Evolutionary conservation across 2,329 filamentous ascomycete species (phyloP), one percentile per base, ranked within the genome.

Genomic region (Xylariaceae sp.): DNA sequence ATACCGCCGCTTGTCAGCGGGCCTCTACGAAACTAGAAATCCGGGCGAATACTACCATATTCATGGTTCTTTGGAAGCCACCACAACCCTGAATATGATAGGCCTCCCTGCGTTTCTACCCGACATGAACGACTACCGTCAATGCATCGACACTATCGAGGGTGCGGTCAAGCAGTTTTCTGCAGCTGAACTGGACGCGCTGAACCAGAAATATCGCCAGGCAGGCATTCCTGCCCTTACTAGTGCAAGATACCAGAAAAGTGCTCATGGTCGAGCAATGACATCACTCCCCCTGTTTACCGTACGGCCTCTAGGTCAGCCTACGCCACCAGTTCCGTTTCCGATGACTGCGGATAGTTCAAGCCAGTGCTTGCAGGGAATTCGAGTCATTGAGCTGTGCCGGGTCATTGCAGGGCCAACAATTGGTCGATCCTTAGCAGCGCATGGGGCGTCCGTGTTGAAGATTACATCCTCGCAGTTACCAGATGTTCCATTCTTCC

Each of bases 381-480:
- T 91, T 69, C 88, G 87, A 61, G 88, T 92, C 5, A 79, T 92
- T 4, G 89, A 93, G 67, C 75, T 92, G 26, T 89, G 88, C 67
- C 85, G 89, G 41, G 86, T 91, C 65, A 90, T 92, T 60, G 89
- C 89, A 2, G 89, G 88, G 0, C 89, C 89, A n/a, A 84, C 86
- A 3, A 86, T 91, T 62, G 85, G 85, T 2, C 83, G 88, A 26
- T 86, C 86, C 1, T 79, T 92, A 0, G 88, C 86, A n/a, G 89
- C 90, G 59, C 88, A 91, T 67, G 89, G 89, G 2, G 89, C 89
- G 7, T 82, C 87, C 50, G 88, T 92, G 0, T 79, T 92, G 62
- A 89, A 90, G 65, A 79, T 91, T 44, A 91, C 88, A 2, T 85
- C 84, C 7, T 82, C 86, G 0, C 76, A 83, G 44, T 77, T 91